Base-by-base conservation (phyloP, 495 filamentous ascomycete genomes). In the Aeminium ludgeri region DNA sequence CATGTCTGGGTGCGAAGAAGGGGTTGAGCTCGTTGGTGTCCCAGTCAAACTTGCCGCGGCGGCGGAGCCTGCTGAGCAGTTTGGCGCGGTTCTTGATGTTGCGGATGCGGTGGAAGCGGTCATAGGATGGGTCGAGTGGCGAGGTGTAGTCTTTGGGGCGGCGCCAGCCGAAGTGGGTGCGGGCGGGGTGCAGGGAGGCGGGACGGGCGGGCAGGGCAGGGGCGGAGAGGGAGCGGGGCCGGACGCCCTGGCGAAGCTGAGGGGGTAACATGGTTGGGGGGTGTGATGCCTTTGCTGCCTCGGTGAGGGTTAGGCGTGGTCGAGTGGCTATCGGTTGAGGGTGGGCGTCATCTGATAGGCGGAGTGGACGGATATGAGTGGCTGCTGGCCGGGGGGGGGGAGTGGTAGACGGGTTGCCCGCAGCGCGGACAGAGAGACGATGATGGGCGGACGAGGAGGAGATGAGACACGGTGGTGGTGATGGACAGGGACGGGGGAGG, bases 1-100 rank as follows among this genome's bases (percentile, higher is more conserved):
- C 40, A 17, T 46, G 43, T 28, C 23, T 42, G 13, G 48, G 44
- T 8, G 38, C 35, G 44, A 51, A 51, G 48, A 51, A 51, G 27
- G 45, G 45, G 6, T 34, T 16, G 10, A 25, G 29, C 13, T 15
- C 28, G 17, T 45, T 39, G 30, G 28, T 18, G 35, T 46, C 47
- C 47, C 47, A 50, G 13, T 46, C 33, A 34, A 46, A 46, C 30
- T 28, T 43, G 6, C 35, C 28, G 6, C 39, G 38, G 3, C 44
- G 48, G 11, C 30, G 13, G 28, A 51, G 27, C 13, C 30, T 46
- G 19, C 35, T 30, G 10, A 51, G 38, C 1, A 51, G 43, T 30
- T 46, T 46, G 16, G 48, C 43, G 2, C 40, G 32, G 16, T 38
- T 51, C 43, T 51, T 46, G 11, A 51, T 12, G 13, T 43, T 43